phyloP scores from a whole-genome alignment of 257 asterid species.

The Thymus quinquecostatus region DNA sequence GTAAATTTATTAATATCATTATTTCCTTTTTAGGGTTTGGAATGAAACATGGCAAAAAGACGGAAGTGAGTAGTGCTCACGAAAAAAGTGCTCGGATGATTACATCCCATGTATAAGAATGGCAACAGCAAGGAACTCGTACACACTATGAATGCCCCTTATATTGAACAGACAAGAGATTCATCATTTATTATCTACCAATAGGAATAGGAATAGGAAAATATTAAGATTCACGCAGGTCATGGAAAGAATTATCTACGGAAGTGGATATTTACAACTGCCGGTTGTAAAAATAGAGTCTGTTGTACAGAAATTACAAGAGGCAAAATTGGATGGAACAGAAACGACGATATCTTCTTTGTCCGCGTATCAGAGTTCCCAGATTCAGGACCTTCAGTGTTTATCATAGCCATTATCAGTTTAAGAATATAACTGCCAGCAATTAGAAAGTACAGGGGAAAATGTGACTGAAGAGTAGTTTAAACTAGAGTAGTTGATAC shows the following conservation, averaged over 20 bases:
- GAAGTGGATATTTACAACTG: conserved; percentile 95
- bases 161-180: conserved; percentile 23
- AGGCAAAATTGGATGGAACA: conserved; percentile 90
- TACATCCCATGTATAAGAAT: neutral
- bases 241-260: conserved; percentile 50
- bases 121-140: conserved; percentile 7
- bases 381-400: conserved; percentile 76
- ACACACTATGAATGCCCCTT: conserved; percentile 20
- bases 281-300: conserved; percentile 78
- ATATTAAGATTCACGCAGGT: neutral
- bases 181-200: conserved; percentile 23
- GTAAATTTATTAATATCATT: no score
- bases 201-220: neutral
- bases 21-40: no score
- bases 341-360: conserved; percentile 83
- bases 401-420: conserved; percentile 20
- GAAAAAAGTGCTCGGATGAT: neutral
- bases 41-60: no score
- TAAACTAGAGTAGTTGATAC: conserved; percentile 36
- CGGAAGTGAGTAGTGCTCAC: no score
- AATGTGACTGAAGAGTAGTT: neutral
- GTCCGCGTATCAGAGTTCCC: conserved; percentile 70
- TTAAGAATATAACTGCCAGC: neutral
- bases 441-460: neutral
- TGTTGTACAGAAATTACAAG: conserved; percentile 92